Evolutionary conservation across 2,329 filamentous ascomycete genomes (phyloP).

Genomic region (Scorias spongiosa): DNA sequence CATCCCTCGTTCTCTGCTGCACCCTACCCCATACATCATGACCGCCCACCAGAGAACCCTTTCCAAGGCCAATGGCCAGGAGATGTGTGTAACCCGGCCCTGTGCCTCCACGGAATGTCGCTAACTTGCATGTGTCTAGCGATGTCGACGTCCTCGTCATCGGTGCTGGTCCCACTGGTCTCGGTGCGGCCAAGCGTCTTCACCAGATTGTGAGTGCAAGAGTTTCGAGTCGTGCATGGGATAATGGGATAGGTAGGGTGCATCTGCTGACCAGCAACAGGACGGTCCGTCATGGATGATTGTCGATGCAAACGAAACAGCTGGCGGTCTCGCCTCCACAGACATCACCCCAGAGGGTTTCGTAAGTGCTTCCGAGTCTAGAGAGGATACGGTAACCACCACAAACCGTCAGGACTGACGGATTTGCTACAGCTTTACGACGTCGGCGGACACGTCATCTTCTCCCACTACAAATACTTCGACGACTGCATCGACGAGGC

Average conservation of each 20-base stretch:
- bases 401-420: conserved; percentile 2
- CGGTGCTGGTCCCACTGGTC: conserved; percentile 90
- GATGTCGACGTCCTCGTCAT: conserved; percentile 95
- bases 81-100: conserved; percentile 12
- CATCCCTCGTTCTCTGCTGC: background rate
- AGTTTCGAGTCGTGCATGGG: background rate
- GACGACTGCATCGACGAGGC: conserved; percentile 98
- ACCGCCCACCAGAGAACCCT: conserved; percentile 15
- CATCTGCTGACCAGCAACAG: conserved; percentile 31
- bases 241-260: too few species aligned
- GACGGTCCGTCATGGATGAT: conserved; percentile 91
- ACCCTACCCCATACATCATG: background rate
- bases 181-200: conserved; percentile 94
- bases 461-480: conserved; percentile 99
- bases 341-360: conserved; percentile 93
- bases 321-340: conserved; percentile 89
- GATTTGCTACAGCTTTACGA: conserved; percentile 63
- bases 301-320: conserved; percentile 77
- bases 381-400: background rate
- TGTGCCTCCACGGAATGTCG: background rate
- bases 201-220: conserved; percentile 67
- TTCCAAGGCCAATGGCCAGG: conserved; percentile 19
- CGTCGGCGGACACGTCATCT: conserved; percentile 95
- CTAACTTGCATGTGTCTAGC: conserved; percentile 32
- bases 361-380: conserved; percentile 44